A percentile compares a stretch with the other conserved stretches of the same genome.
phyloP scores from a whole-genome alignment of 495 filamentous ascomycete species.

The Chaetomium cochliodes region DNA sequence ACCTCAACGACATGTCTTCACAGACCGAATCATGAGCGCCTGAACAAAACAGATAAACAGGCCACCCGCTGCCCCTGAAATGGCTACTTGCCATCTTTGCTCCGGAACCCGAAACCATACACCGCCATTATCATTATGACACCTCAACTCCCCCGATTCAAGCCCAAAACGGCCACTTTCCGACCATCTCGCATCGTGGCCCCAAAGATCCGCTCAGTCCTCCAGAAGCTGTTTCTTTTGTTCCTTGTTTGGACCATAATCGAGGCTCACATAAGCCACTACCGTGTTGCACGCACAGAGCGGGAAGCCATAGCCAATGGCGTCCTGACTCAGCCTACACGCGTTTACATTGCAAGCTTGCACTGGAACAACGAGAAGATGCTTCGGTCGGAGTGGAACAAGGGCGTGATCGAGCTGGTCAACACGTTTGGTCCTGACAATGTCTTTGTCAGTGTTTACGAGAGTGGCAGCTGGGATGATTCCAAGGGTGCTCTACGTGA shows the following conservation, averaged over 20 bases:
- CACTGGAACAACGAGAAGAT: conserved; percentile 71
- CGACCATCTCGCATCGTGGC: conserved; percentile 19
- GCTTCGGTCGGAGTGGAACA: conserved; percentile 61
- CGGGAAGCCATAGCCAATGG: conserved; percentile 17
- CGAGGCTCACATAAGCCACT: conserved; percentile 35
- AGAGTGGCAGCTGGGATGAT: conserved; percentile 70
- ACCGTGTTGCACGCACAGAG: conserved; percentile 32
- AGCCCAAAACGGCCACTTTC: neutral
- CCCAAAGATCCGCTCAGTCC: conserved; percentile 28
- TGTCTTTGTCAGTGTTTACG: conserved; percentile 67
- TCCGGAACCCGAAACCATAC: neutral
- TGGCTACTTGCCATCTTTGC: neutral
- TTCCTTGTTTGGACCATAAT: conserved; percentile 33
- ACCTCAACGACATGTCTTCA: neutral
- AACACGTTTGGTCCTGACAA: conserved; percentile 60
- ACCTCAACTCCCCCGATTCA: neutral
- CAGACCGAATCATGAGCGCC: neutral
- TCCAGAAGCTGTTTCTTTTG: conserved; percentile 29
- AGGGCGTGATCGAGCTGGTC: conserved; percentile 56
- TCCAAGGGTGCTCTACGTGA: conserved; percentile 63
- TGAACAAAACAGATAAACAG: neutral
- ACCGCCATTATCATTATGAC: conserved; percentile 1
- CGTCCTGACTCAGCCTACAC: conserved; percentile 25
- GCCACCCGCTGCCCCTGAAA: conserved; percentile 7
- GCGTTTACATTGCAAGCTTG: conserved; percentile 64